phyloP scores from a whole-genome alignment of 2,329 filamentous ascomycete species.

The Fusarium robinianum region DNA sequence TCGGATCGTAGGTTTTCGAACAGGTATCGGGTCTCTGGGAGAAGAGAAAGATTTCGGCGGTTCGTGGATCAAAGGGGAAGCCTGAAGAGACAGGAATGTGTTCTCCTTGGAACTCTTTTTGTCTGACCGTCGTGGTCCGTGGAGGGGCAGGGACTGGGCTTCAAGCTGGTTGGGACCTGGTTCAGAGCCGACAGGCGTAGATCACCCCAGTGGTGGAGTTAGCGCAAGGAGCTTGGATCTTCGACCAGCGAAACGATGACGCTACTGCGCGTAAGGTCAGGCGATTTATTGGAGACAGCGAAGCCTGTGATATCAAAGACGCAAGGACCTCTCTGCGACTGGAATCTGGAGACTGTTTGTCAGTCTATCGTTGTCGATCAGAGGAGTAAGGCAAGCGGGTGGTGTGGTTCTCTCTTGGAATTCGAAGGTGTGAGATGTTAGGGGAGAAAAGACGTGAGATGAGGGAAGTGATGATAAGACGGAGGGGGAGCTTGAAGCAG shows the following conservation, averaged over 20 bases:
- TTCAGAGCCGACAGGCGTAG: constrained; percentile 26
- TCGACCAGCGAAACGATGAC: constrained; percentile 33
- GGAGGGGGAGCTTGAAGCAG: too few species aligned
- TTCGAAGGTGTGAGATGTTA: too few species aligned
- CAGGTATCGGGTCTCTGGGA: too few species aligned
- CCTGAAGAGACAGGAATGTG: constrained; percentile 12
- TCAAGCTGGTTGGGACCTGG: constrained; percentile 23
- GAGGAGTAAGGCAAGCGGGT: neutral
- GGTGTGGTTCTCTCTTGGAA: neutral
- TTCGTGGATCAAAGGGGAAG: constrained; percentile 4
- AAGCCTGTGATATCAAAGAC: constrained; percentile 18
- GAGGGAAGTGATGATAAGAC: too few species aligned
- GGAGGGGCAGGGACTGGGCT: constrained; percentile 35
- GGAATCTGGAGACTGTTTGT: too few species aligned
- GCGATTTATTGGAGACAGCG: constrained; percentile 35
- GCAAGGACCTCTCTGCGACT: constrained; percentile 15
- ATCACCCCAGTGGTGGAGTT: constrained; percentile 37
- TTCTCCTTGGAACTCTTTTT: constrained; percentile 27
- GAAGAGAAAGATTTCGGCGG: neutral
- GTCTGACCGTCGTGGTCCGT: constrained; percentile 29
- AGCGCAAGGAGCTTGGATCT: constrained; percentile 33
- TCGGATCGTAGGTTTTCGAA: neutral
- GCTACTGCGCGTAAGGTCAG: constrained; percentile 37
- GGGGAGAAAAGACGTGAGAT: too few species aligned
- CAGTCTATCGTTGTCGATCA: too few species aligned